Conservation (phyloP, 1,284 basidiomycete genomes). For the Cystobasidiaceae sp. region DNA sequence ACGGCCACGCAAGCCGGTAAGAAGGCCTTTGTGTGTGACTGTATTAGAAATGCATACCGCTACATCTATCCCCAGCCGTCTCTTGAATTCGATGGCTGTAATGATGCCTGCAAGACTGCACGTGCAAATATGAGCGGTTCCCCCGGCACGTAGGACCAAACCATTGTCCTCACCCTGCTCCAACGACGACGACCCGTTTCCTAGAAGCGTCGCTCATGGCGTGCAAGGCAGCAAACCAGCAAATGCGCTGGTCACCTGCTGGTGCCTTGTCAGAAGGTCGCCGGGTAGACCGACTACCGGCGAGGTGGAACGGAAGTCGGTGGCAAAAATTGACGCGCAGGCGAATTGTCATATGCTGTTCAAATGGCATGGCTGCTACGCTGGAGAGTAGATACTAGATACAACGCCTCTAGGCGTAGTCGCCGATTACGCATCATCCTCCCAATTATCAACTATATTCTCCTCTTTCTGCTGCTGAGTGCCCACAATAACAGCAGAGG, state of each 20-base stretch:
- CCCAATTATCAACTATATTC: conserved; percentile 26
- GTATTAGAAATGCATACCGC: not conserved
- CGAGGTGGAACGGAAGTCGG: no score
- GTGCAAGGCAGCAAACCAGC: no score
- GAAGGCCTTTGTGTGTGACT: no score
- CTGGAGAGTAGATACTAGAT: not conserved
- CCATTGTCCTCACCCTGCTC: conserved; percentile 17
- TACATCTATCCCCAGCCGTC: conserved; percentile 21
- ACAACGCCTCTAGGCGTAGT: no score
- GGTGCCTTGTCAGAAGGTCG: no score
- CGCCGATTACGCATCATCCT: conserved; percentile 14
- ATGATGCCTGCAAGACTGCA: conserved; percentile 30
- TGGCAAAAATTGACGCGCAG: no score
- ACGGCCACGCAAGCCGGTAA: not conserved
- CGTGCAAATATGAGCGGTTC: not conserved
- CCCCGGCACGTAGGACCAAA: not conserved
- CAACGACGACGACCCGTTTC: conserved; percentile 26
- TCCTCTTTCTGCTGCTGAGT: not conserved
- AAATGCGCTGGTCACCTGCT: no score
- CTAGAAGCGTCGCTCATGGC: no score
- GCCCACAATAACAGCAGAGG: conserved; percentile 4
- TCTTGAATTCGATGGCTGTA: conserved; percentile 31
- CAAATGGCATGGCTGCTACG: no score
- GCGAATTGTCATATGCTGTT: no score
- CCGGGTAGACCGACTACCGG: no score